Conservation (phyloP, 2,329 filamentous ascomycete species). For the Bisporella sp. region DNA sequence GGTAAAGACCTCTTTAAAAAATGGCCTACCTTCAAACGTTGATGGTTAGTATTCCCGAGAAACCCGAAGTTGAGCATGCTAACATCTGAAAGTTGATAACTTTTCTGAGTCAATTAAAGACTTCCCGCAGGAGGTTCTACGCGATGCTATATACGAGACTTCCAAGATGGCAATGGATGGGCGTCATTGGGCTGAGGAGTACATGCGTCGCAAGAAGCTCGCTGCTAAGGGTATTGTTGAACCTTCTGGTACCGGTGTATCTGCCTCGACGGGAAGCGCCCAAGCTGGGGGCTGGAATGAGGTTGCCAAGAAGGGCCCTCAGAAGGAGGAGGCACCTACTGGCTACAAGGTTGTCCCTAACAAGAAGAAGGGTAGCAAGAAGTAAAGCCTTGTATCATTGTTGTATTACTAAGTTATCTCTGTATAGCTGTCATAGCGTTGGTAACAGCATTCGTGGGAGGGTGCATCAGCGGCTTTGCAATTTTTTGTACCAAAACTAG, state of each 20-base stretch:
- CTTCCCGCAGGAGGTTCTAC: conserved; percentile 74
- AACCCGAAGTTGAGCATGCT: conserved; percentile 18
- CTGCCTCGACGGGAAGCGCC: conserved; percentile 34
- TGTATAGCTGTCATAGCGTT: background rate
- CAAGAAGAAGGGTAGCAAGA: conserved; percentile 88
- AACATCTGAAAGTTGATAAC: conserved; percentile 45
- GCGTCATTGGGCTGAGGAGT: conserved; percentile 89
- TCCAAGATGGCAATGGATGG: conserved; percentile 80
- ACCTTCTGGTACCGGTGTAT: conserved; percentile 46
- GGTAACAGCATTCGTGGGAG: no score
- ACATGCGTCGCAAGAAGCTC: conserved; percentile 83
- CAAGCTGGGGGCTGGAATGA: conserved; percentile 79
- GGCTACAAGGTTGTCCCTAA: conserved; percentile 85
- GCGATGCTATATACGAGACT: conserved; percentile 80
- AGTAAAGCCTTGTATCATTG: conserved; percentile 34
- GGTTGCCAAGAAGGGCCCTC: conserved; percentile 85
- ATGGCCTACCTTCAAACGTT: conserved; percentile 63
- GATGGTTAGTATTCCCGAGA: conserved; percentile 44
- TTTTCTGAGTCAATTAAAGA: conserved; percentile 71
- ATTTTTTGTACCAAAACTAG: no score
- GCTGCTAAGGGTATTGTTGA: conserved; percentile 88
- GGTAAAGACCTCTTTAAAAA: conserved; percentile 71
- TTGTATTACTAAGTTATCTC: conserved; percentile 14
- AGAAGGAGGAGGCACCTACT: conserved; percentile 33
- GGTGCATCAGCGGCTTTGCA: no score